A percentile compares a stretch with the other conserved stretches of the same genome.
Evolutionary conservation across 73 alveolate genomes (phyloP).

Genomic region (Paramecium tetraurelia): DNA sequence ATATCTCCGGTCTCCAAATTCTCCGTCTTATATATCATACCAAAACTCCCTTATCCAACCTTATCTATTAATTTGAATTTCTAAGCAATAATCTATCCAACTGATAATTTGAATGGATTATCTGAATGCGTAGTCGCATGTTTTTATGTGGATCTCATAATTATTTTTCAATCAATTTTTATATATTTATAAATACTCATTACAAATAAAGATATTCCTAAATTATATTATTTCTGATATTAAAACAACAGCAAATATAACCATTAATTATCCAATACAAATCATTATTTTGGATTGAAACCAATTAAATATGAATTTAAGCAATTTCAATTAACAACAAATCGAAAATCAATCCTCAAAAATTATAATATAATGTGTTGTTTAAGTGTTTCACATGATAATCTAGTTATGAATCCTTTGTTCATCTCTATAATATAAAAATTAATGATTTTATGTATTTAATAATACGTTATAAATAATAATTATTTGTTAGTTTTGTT

Average conservation of each 20-base stretch:
- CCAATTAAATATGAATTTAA: too few relatives aligned
- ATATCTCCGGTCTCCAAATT: conserved; percentile 38
- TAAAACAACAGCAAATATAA: background rate
- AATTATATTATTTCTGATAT: background rate
- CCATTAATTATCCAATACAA: background rate
- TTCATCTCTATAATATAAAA: too few relatives aligned
- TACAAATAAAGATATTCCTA: background rate
- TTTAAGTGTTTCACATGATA: too few relatives aligned
- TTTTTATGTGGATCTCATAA: background rate
- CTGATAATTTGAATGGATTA: background rate
- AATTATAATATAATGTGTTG: too few relatives aligned
- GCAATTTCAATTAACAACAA: too few relatives aligned
- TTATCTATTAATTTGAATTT: background rate
- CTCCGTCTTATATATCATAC: conserved; percentile 39
- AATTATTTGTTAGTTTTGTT: background rate
- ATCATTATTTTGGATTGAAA: too few relatives aligned
- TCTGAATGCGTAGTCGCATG: background rate
- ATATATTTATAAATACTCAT: background rate
- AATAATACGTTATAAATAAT: background rate
- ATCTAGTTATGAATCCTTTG: too few relatives aligned
- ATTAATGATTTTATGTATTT: too few relatives aligned
- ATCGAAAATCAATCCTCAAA: too few relatives aligned
- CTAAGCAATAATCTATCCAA: conserved; percentile 15
- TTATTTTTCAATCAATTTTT: background rate
- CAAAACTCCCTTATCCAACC: conserved; percentile 31